Evolutionary conservation across 2,329 filamentous ascomycete genomes (phyloP), one percentile per base, ranked within the genome.

Genomic region (Malbranchea cinnamomea): DNA sequence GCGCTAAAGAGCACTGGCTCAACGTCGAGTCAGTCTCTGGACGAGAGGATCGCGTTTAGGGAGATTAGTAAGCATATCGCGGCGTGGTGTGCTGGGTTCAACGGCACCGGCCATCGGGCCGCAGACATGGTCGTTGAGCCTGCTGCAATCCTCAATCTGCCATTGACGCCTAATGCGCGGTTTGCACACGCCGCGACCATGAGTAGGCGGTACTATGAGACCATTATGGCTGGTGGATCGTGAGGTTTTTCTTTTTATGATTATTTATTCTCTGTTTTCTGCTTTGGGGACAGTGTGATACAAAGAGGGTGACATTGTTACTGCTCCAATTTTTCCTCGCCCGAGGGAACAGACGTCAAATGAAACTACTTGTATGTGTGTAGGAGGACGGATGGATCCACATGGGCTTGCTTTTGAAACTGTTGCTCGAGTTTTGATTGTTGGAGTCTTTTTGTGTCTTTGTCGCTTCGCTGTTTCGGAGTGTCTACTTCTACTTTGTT

Each of bases 61-160:
- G 83, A 91, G 47, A 92, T 93, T 68, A 78, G 77, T 26, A 71
- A 72, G 31, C 65, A 74, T 26, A 71, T 87, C 36, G 79, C 78
- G 6, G 67, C 68, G 37, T 68, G 74, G 48, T 68, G 78, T 35
- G 59, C 74, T 31, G 64, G 63, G 27, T 19, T 25, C 6, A 10
- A 26, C 30, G 23, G 18, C 19, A 6, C 16, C 22, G 8, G 3
- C 25, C 37, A 30, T 26, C n/a, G n/a, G n/a, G n/a, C n/a, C n/a
- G n/a, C n/a, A n/a, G n/a, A n/a, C n/a, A n/a, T n/a, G n/a, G n/a
- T n/a, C n/a, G n/a, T n/a, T n/a, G n/a, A 54, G 33, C 42, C 55
- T 15, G 53, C 53, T 6, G 44, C 48, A 24, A 49, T 60, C 16
- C 51, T 62, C 4, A 46, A 49, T 21, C 46, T 60, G 7, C 56